Base-by-base conservation (phyloP, 768 basidiomycete species). In the Neoboletus subvelutipes region DNA sequence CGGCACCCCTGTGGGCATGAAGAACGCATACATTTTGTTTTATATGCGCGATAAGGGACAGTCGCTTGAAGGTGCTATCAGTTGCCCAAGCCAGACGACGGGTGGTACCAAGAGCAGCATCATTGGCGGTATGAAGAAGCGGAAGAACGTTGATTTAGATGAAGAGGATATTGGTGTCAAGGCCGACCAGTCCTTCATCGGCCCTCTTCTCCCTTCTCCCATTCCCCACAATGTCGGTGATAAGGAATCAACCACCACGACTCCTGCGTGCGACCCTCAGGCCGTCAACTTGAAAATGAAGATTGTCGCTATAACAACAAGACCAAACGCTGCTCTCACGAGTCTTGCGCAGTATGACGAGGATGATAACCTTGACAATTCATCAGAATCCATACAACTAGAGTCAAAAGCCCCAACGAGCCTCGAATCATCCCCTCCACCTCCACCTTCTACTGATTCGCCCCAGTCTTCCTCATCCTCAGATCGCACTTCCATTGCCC, bases 21-120 rank as follows among this genome's bases (percentile, higher is more conserved):
- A 84, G 73, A 91, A 83, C 66, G 97, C 97, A 56, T 99, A 99
- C 63, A 83, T 98, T 60, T 77, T 99, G 55, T 94, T 96, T 75
- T 99, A 98, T 71, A 81, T 93, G 43, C 84, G 85, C 50, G 85
- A 87, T 55, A 88, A 84, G 71, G 92, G 91, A 8, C 86, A 91
- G 65, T 81, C 78, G 5, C 75, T 92, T 45, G 83, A 88, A 62
- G 83, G 85, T 18, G 86, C 82, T 6, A 74, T 90, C 55, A 59
- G 48, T 52, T 60, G 63, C 22, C 52, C 73, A 29, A 62, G 59
- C 22, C 67, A 57, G 52, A 61, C 54, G 15, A 36, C 18, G 9
- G 45, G 56, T 24, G 54, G 66, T 17, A 64, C 66, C 49, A 80
- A 73, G 64, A 72, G 66, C 28, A 62, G 72, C 22, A 63, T 88